Conservation (phyloP, 345 rosid species). For the Eucalyptus shirleyi region DNA sequence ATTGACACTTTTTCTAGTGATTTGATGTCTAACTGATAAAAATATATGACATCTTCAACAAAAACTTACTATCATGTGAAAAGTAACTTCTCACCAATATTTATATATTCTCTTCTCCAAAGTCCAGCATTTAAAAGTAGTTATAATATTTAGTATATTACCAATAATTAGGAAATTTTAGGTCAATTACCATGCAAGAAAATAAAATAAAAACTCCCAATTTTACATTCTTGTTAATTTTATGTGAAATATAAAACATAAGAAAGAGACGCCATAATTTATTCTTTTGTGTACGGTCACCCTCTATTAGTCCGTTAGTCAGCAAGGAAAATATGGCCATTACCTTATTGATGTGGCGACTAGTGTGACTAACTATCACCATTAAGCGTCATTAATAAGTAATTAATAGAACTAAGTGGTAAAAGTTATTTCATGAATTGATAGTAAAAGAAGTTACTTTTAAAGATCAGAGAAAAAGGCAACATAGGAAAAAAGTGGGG, state of each 20-base stretch:
- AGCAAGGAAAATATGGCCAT: background rate
- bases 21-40: too few relatives aligned
- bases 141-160: background rate
- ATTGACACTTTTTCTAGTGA: background rate
- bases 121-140: background rate
- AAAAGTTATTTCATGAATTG: too few relatives aligned
- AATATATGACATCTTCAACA: background rate
- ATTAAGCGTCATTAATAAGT: background rate
- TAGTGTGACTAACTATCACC: background rate
- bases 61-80: background rate
- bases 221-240: background rate
- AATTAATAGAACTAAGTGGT: background rate
- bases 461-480: background rate
- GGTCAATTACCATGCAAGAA: background rate
- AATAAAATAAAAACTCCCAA: background rate
- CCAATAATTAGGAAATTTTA: background rate
- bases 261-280: background rate
- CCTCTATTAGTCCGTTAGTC: background rate
- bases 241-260: background rate
- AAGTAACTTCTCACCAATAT: background rate
- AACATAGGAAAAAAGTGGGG: background rate
- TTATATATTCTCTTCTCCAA: background rate
- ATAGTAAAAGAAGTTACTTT: background rate
- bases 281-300: background rate
- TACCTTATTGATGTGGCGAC: background rate